Base-by-base conservation (phyloP, 2,329 filamentous ascomycete species). In the Venturia pyrina region DNA sequence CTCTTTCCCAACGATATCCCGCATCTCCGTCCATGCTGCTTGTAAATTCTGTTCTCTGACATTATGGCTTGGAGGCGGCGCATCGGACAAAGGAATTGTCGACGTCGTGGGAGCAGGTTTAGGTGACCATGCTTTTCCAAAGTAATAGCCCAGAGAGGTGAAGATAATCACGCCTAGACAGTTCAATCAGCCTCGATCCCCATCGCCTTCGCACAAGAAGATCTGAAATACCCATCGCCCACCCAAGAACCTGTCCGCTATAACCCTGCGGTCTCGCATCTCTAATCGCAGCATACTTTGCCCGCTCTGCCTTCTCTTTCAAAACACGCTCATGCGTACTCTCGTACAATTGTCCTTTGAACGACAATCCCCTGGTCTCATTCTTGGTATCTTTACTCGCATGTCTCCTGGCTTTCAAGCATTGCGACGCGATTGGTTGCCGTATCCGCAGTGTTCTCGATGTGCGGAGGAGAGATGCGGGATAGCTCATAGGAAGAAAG, bases 21-120 rank as follows among this genome's bases (percentile, higher is more conserved):
- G 80, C 72, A 88, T 84, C 69, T 88, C 85, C 2, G 80, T 77
- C 85, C 85, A 88, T 34, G 85, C 86, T 11, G 86, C 85, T 72
- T 88, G 83, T 66, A 88, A 77, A 66, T 83, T 87, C 21, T 81
- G 78, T 21, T 78, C 77, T 13, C 83, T 80, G 46, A 81, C 80
- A 70, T 88, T 81, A 70, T 87, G 85, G 68, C 80, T 73, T 7
- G 82, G 82, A 13, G 80, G 74, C 13, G 75, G 75, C 61, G 80
- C 73, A 60, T 77, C 75, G 13, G 75, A 72, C 41, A 88, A 78
- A n/a, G 83, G 77, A 0, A 79, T 78, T 17, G 85, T 88, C n/a
- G 86, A 88, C n/a, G 77, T 76, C 1, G 76, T 74, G 2, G 82
- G 77, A 21, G 79, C 74, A 43, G 77, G 75, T 11, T 77, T 75